Evolutionary conservation across 805 yeast genomes (phyloP), one percentile per base, ranked within the genome.

Genomic region (Metschnikowia lunata): DNA sequence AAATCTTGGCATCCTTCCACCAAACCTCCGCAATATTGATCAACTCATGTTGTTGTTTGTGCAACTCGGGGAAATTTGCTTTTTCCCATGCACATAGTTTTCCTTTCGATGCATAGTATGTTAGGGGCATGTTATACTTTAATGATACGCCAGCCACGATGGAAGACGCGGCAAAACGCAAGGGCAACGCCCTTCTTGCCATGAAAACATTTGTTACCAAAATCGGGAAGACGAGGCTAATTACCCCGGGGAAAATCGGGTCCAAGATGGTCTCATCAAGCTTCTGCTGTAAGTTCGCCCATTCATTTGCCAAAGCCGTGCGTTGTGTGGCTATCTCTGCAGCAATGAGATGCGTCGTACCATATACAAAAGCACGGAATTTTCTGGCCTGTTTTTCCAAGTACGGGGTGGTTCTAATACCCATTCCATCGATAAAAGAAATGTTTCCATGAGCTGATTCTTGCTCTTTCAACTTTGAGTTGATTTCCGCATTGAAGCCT

Each of bases 181-280:
- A 31, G 1, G 79, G 78, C 8, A 79, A 58, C 1, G 74, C 54
- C 51, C 76, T 69, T 49, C 67, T 74, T 45, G 71, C 69, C 12
- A 70, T 77, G 30, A 78, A 48, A 44, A 82, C 75, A 2, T 85
- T 78, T 10, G 85, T 84, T 1, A 79, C 55, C 48, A 82, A 72
- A 4, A 82, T 62, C 6, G 75, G 67, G 0, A 85, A 79, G 33
- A 82, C 61, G 6, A 80, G 75, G 54, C 77, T 75, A 39, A 80
- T 71, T 34, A 75, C 58, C 35, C 69, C 67, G 14, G 87, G 87
- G 45, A 82, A 68, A 4, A 79, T 63, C 7, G 82, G 80, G 50
- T 79, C 85, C 41, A 61, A 67, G 14, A 79, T 67, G 28, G 71
- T 42, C 7, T 64, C 49, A 23, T 65, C 49, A 39, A 71, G 62